phyloP scores from a whole-genome alignment of 2,329 filamentous ascomycete genomes.

The Monosporascus cannonballus region DNA sequence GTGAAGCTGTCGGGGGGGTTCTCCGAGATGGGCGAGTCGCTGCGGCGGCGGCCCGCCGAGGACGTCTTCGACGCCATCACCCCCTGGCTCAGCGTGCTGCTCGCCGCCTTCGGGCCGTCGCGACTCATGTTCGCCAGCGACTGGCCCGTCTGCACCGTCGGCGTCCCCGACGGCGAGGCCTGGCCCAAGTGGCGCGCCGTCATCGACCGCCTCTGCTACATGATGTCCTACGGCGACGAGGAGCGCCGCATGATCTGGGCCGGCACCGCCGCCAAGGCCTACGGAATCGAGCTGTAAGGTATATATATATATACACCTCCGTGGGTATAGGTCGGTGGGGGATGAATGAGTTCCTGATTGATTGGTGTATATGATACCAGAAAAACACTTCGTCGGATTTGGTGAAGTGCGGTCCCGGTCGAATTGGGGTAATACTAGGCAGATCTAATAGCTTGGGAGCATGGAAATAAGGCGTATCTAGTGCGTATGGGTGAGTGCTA shows the following conservation, averaged over 20 bases:
- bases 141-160: conserved; percentile 85
- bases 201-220: conserved; percentile 61
- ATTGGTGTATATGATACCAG: neutral
- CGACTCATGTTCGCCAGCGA: conserved; percentile 88
- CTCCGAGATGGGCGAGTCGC: conserved; percentile 62
- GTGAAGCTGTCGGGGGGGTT: conserved; percentile 91
- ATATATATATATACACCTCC: neutral
- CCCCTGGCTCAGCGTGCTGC: conserved; percentile 67
- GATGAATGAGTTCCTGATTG: neutral
- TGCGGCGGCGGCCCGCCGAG: conserved; percentile 42
- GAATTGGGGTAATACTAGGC: too few species aligned
- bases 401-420: too few species aligned
- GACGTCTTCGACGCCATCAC: conserved; percentile 58
- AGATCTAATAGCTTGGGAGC: too few species aligned
- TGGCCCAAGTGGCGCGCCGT: conserved; percentile 73
- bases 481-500: too few species aligned
- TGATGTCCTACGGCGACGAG: conserved; percentile 53
- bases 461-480: too few species aligned
- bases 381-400: too few species aligned
- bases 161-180: conserved; percentile 43
- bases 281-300: conserved; percentile 38
- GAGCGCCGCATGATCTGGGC: conserved; percentile 66
- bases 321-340: neutral
- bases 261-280: conserved; percentile 66
- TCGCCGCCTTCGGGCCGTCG: conserved; percentile 63